Evolutionary conservation across 192 early-diverging fungal species (phyloP).

Genomic region (Coemansia erecta): DNA sequence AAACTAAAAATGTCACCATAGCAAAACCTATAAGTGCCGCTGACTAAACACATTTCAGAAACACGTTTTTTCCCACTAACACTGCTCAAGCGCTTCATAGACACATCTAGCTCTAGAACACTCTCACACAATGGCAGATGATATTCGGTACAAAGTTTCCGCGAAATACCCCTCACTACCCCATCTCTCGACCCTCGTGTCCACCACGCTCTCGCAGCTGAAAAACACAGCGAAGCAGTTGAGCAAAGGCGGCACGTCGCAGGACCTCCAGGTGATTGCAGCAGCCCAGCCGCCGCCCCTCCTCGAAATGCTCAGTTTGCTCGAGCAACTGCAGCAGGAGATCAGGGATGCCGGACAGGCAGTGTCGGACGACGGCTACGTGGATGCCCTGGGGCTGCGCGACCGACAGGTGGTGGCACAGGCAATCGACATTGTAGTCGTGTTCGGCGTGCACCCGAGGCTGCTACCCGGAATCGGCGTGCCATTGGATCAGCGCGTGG

Average conservation of each 20-base stretch:
- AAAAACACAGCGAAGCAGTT: conserved; percentile 22
- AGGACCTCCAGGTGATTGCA: conserved; percentile 18
- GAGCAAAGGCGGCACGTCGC: conserved; percentile 39
- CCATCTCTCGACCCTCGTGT: conserved; percentile 9
- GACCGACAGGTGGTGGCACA: conserved; percentile 38
- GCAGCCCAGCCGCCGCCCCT: conserved; percentile 11
- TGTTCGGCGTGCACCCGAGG: conserved; percentile 60
- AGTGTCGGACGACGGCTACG: background rate
- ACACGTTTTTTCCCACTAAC: too few species aligned
- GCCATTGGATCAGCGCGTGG: conserved; percentile 59
- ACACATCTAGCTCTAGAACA: too few species aligned
- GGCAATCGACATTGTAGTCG: conserved; percentile 31
- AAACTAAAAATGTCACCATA: too few species aligned
- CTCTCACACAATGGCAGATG: too few species aligned
- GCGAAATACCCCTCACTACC: conserved; percentile 16
- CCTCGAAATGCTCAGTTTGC: conserved; percentile 1
- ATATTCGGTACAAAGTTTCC: background rate
- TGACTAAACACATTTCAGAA: too few species aligned
- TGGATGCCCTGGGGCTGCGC: conserved; percentile 35
- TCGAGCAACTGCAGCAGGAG: conserved; percentile 27
- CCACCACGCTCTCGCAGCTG: conserved; percentile 6
- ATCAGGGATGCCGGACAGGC: background rate
- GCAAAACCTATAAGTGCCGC: too few species aligned
- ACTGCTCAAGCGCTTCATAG: too few species aligned
- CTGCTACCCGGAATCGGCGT: conserved; percentile 68